Evolutionary conservation across 345 rosid species (phyloP).

Genomic region (Bretschneidera sinensis): DNA sequence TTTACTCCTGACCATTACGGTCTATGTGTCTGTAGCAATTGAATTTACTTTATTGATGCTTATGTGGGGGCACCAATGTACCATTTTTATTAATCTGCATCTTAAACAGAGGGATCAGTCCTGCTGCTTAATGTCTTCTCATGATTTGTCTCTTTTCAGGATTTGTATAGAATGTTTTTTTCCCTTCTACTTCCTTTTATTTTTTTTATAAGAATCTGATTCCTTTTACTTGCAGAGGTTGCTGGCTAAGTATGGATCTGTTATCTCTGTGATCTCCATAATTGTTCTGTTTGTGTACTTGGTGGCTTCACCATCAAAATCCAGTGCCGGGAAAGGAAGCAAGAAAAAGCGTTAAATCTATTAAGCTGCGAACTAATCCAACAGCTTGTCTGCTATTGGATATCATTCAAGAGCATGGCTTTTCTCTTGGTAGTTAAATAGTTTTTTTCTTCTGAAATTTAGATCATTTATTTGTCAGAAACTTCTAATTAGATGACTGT

Average conservation of each 20-base stretch:
- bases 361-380: background rate
- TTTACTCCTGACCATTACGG: background rate
- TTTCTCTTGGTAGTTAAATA: background rate
- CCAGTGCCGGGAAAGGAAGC: slow-evolving; percentile 57
- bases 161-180: no score
- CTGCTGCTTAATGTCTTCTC: no score
- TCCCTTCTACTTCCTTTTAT: no score
- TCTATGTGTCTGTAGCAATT: no score
- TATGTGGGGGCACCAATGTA: background rate
- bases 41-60: background rate
- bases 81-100: background rate
- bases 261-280: slow-evolving; percentile 72
- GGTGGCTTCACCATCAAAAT: slow-evolving; percentile 62
- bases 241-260: slow-evolving; percentile 77
- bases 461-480: slow-evolving; percentile 5
- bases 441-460: background rate
- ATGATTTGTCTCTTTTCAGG: no score
- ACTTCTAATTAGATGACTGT: background rate
- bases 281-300: slow-evolving; percentile 67
- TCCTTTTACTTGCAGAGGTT: slow-evolving; percentile 54
- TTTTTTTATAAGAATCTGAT: no score
- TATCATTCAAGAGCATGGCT: background rate
- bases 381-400: background rate
- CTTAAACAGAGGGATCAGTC: background rate
- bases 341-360: slow-evolving; percentile 71